Base-by-base conservation (phyloP, 176 grass and related monocot species). In the Hyparrhenia diplandra region DNA sequence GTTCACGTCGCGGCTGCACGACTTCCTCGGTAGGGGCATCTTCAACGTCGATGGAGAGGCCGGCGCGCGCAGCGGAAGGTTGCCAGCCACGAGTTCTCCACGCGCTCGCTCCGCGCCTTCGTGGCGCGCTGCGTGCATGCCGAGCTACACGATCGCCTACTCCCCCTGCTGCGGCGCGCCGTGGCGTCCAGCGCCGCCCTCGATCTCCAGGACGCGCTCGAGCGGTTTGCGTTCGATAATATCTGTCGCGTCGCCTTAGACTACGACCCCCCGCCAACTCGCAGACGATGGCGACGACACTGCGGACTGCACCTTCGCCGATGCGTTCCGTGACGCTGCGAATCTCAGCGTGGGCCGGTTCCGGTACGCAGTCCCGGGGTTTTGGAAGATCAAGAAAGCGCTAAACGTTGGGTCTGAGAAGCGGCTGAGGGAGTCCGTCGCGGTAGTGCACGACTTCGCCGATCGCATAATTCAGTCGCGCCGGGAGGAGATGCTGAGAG, bases 271-370 rank as follows among this genome's bases (percentile, higher is more conserved):
- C 0, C 64, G 78, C 7, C 16, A 4, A 60, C 36, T 82, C 21
- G 58, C 12, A 0, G 59, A 5, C 12, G 67, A 85, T n/a, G n/a
- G n/a, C n/a, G n/a, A n/a, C n/a, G 59, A 13, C 10, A 13, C 69
- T 1, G 64, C 49, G 4, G 27, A 51, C 29, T n/a, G 46, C 60
- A 43, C 54, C 25, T 97, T 93, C 72, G 88, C 86, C 10, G 83
- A 75, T 3, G 90, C 88, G 73, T 89, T 93, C 80, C 87, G 83
- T 17, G 85, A 95, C 74, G 90, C 93, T 0, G 74, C 87, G n/a
- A 67, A 82, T 11, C 76, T 90, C 80, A 96, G 82, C 88, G 75
- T 68, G 9, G 49, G 79, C 0, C 85, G 90, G n/a, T 92, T 90
- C 85, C 28, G 77, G 31, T 97, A 91, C 62, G 77, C 88, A 10